phyloP scores from a whole-genome alignment of 2,329 filamentous ascomycete genomes.

The Ophiognomonia clavigignenti-juglandacearum region DNA sequence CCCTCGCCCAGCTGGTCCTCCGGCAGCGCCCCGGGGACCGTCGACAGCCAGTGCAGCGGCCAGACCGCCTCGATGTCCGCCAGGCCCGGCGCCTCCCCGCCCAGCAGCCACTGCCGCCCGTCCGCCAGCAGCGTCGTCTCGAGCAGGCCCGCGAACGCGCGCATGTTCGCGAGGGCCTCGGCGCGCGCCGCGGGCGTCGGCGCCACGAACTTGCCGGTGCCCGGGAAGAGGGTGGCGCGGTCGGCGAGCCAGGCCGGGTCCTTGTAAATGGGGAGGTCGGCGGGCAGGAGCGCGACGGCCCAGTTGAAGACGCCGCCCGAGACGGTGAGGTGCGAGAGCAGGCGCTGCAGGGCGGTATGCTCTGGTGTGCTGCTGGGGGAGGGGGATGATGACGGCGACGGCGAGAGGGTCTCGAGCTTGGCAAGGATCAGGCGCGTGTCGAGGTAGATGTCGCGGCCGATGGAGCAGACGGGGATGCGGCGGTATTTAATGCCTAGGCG shows the following conservation, averaged over 20 bases:
- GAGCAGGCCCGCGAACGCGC: conserved; percentile 49
- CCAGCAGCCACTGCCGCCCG: conserved; percentile 61
- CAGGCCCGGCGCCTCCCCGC: conserved; percentile 45
- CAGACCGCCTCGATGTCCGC: conserved; percentile 68
- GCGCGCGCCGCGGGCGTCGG: conserved; percentile 31
- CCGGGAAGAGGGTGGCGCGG: conserved; percentile 33
- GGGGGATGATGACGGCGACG: conserved; percentile 33
- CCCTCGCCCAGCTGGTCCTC: conserved; percentile 43
- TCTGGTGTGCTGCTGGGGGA: conserved; percentile 33
- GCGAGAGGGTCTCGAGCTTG: conserved; percentile 56
- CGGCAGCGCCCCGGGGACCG: conserved; percentile 51
- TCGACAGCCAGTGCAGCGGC: conserved; percentile 61
- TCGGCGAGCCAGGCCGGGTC: conserved; percentile 59
- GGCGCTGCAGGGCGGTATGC: conserved; percentile 42
- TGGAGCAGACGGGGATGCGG: conserved; percentile 63
- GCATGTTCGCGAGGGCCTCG: conserved; percentile 52
- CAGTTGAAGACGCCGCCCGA: conserved; percentile 54
- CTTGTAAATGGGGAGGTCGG: conserved; percentile 46
- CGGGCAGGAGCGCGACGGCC: conserved; percentile 53
- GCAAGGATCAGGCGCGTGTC: conserved; percentile 65
- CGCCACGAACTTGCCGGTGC: conserved; percentile 17
- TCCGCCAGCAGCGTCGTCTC: conserved; percentile 61
- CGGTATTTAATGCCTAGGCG: conserved; percentile 61
- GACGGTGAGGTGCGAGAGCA: conserved; percentile 52
- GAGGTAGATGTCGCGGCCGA: conserved; percentile 63